These are phyloP conservation scores for Amaranthus palmeri DNA, from an alignment of 148 eudicot species.

Conservation along the genomic window DNA sequence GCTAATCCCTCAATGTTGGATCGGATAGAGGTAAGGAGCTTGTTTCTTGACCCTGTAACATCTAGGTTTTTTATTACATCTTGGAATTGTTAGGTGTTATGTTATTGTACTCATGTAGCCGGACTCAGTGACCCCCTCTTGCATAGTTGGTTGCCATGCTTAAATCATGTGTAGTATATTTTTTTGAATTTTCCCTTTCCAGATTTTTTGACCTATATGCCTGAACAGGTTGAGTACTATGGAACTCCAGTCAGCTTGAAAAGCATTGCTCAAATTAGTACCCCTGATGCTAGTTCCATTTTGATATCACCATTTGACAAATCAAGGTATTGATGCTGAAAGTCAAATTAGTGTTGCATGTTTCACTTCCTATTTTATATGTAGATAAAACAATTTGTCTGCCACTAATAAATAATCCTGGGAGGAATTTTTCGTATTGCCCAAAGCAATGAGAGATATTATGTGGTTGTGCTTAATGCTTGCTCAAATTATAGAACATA, in stretches of 20 bases:
- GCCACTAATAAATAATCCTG: background rate
- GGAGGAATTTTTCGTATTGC: background rate
- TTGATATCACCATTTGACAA: slow-evolving; percentile 87
- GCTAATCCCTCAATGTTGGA: slow-evolving; percentile 86
- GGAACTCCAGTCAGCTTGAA: slow-evolving; percentile 87
- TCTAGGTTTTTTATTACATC: background rate
- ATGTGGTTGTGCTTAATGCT: background rate
- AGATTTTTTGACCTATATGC: slow-evolving; percentile 8
- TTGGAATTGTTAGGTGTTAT: background rate
- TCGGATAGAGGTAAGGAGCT: slow-evolving; percentile 59
- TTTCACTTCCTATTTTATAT: slow-evolving; percentile 6
- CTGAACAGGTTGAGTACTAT: slow-evolving; percentile 81
- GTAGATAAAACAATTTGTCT: background rate
- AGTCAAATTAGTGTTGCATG: slow-evolving; percentile 10
- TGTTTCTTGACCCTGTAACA: background rate
- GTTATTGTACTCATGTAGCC: background rate
- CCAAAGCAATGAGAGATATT: background rate
- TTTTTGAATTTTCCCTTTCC: slow-evolving; percentile 5
- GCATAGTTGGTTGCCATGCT: background rate
- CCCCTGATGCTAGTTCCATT: slow-evolving; percentile 83
- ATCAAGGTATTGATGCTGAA: slow-evolving; percentile 59
- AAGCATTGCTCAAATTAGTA: slow-evolving; percentile 91
- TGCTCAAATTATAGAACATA: background rate
- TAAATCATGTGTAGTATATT: background rate
- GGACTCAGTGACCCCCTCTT: background rate